Percentiles rank a stretch among this genome's conserved stretches.
These are phyloP conservation scores for Prunus campanulata DNA, from an alignment of 306 rosid species.

Conservation along the genomic window DNA sequence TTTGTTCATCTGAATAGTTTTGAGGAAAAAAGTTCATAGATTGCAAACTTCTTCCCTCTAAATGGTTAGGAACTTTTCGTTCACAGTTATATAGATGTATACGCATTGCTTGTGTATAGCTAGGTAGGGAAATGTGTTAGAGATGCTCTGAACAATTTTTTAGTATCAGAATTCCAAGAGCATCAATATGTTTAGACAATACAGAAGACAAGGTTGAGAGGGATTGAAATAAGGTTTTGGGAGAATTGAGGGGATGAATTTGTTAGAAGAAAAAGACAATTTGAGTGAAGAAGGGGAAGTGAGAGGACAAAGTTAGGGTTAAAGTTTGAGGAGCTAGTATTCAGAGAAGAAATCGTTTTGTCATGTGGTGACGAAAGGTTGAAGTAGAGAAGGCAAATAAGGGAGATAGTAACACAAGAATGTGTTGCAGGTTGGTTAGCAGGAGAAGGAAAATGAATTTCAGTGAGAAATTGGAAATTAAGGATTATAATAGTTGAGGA, in stretches of 20 bases:
- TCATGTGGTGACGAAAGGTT: neutral
- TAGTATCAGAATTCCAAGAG: neutral
- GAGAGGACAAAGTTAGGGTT: neutral
- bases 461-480: too few species aligned
- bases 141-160: neutral
- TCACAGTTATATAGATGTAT: neutral
- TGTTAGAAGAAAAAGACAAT: neutral
- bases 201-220: neutral
- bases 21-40: neutral
- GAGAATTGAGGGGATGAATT: neutral
- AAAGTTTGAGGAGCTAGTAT: neutral
- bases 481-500: too few species aligned
- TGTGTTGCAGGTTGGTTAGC: too few species aligned
- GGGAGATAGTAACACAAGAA: too few species aligned
- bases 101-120: neutral
- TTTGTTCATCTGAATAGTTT: neutral
- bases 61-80: neutral
- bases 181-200: neutral
- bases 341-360: neutral
- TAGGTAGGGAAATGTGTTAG: neutral
- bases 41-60: neutral
- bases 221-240: neutral
- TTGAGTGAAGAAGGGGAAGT: neutral
- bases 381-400: neutral
- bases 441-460: too few species aligned